Percentiles rank a stretch among this genome's conserved stretches.
These are phyloP conservation scores for Glaciozyma martinii DNA, from an alignment of 768 basidiomycete genomes.

Conservation along the genomic window DNA sequence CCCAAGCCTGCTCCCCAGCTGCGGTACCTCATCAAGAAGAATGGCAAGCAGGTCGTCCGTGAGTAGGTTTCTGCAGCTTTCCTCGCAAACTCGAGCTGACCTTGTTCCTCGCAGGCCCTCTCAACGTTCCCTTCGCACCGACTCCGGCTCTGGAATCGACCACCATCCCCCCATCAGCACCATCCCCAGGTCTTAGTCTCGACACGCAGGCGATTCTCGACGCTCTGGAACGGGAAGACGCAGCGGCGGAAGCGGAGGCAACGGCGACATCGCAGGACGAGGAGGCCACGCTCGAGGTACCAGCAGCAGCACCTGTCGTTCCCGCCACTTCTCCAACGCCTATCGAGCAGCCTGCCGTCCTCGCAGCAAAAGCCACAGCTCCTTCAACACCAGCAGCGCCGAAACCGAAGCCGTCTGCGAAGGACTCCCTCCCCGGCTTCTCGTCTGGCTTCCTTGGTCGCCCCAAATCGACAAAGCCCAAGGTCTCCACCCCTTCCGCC, in stretches of 20 bases:
- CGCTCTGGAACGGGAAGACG: conserved; percentile 22
- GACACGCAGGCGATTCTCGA: conserved; percentile 21
- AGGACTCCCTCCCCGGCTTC: not conserved
- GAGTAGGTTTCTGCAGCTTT: not conserved
- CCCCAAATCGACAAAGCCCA: conserved; percentile 20
- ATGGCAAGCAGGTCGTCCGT: conserved; percentile 24
- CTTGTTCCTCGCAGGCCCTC: not conserved
- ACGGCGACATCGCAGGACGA: not conserved
- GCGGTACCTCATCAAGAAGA: conserved; percentile 30
- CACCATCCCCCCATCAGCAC: not conserved
- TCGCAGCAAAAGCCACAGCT: too few relatives aligned
- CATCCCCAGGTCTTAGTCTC: not conserved
- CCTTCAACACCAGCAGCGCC: not conserved
- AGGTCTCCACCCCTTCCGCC: not conserved
- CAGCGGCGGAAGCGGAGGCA: not conserved
- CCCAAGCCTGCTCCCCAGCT: not conserved
- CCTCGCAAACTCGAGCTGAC: not conserved
- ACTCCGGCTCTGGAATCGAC: not conserved
- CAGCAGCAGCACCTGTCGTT: too few relatives aligned
- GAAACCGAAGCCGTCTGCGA: not conserved
- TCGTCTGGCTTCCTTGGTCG: conserved; percentile 17
- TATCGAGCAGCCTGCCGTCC: not conserved
- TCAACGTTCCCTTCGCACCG: not conserved
- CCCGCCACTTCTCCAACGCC: not conserved
- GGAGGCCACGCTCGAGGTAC: not conserved